phyloP scores from a whole-genome alignment of 2,329 filamentous ascomycete genomes.

The Fonsecaea erecta region DNA sequence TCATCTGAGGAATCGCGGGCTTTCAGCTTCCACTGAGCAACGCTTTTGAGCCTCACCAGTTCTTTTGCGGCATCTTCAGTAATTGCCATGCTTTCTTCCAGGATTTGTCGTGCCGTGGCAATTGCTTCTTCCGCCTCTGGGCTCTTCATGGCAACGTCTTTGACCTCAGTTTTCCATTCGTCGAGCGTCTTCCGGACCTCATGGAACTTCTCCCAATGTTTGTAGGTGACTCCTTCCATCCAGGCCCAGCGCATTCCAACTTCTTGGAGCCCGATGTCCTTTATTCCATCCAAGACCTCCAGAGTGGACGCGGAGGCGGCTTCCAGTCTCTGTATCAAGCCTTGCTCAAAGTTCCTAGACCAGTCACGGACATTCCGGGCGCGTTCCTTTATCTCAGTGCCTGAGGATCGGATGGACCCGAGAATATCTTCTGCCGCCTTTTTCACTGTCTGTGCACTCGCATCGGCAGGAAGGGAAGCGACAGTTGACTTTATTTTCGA shows the following conservation, averaged over 20 bases:
- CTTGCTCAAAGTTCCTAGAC: conserved; percentile 72
- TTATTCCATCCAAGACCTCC: conserved; percentile 78
- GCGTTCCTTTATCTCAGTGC: conserved; percentile 73
- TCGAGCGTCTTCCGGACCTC: conserved; percentile 80
- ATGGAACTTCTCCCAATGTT: conserved; percentile 96
- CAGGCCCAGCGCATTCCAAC: conserved; percentile 94
- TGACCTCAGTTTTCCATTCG: conserved; percentile 82
- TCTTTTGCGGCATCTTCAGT: conserved; percentile 81
- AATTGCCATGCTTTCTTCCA: conserved; percentile 78
- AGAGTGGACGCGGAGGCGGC: conserved; percentile 79
- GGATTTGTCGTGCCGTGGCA: conserved; percentile 68
- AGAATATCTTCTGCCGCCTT: conserved; percentile 59
- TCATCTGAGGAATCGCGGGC: conserved; percentile 75
- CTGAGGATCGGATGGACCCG: conserved; percentile 67
- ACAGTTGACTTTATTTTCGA: conserved; percentile 64
- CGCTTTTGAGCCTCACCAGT: conserved; percentile 77
- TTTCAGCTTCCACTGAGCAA: conserved; percentile 80
- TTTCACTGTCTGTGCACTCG: conserved; percentile 58
- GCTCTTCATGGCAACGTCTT: conserved; percentile 74
- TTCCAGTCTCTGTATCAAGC: conserved; percentile 70
- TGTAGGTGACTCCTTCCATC: conserved; percentile 94
- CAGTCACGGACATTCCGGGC: conserved; percentile 78
- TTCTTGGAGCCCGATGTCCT: conserved; percentile 83
- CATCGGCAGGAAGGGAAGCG: conserved; percentile 61
- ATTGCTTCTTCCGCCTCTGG: conserved; percentile 71